Evolutionary conservation across 1,284 basidiomycete species (phyloP).

Genomic region (Schizophyllum commune): DNA sequence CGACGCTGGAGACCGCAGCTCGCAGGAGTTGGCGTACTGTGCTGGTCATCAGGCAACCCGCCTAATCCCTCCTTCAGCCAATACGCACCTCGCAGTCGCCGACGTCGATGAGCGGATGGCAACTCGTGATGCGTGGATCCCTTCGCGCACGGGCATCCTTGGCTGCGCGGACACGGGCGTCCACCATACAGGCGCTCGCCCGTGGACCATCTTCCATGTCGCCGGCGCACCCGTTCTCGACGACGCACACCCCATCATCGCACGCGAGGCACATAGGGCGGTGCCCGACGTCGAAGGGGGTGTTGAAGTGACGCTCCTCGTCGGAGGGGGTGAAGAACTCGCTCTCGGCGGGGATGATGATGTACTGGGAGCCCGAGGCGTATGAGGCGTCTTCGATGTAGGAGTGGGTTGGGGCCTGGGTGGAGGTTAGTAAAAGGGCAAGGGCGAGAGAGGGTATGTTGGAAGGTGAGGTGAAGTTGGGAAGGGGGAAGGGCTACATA

Average conservation of each 20-base stretch:
- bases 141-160: background rate
- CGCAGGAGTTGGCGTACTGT: background rate
- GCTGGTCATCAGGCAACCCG: background rate
- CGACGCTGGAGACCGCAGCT: background rate
- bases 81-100: background rate
- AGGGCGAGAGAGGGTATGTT: no score
- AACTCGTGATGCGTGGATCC: background rate
- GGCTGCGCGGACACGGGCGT: background rate
- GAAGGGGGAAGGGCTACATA: no score
- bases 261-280: background rate
- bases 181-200: background rate
- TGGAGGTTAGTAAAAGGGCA: constrained; percentile 11
- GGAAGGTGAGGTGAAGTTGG: no score
- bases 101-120: background rate
- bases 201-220: no score
- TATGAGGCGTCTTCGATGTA: constrained; percentile 14
- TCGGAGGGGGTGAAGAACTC: constrained; percentile 19
- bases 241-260: background rate
- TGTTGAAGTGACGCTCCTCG: background rate
- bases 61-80: background rate
- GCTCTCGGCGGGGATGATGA: constrained; percentile 24
- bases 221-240: no score
- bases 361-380: constrained; percentile 14
- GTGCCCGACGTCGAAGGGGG: background rate
- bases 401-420: constrained; percentile 11